Conservation (phyloP, 495 filamentous ascomycete species). For the Elaphomyces granulatus region DNA sequence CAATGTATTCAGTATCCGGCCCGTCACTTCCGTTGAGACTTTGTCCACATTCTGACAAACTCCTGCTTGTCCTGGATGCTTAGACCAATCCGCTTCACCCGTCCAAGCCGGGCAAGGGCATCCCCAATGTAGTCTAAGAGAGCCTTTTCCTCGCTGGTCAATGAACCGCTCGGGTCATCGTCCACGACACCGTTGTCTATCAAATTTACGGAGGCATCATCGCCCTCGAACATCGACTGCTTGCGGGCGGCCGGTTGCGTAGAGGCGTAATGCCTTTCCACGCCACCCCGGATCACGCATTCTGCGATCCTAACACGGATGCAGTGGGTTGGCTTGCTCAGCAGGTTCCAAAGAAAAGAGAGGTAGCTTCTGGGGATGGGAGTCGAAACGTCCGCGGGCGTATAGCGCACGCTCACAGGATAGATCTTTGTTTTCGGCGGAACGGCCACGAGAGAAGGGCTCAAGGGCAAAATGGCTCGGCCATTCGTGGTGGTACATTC, state of each 20-base stretch:
- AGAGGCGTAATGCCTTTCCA: slow-evolving; percentile 2
- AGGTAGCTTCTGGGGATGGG: slow-evolving; percentile 59
- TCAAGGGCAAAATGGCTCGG: slow-evolving; percentile 73
- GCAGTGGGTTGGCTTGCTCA: slow-evolving; percentile 74
- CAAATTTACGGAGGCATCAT: slow-evolving; percentile 15
- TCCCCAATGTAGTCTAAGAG: slow-evolving; percentile 67
- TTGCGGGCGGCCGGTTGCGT: slow-evolving; percentile 6
- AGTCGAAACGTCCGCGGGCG: slow-evolving; percentile 77
- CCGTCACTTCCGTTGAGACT: slow-evolving; percentile 22
- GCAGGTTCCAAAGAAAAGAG: slow-evolving; percentile 67
- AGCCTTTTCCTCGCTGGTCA: slow-evolving; percentile 42
- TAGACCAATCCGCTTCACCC: slow-evolving; percentile 82
- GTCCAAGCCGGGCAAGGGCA: slow-evolving; percentile 70
- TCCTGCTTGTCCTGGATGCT: slow-evolving; percentile 67
- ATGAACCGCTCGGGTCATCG: slow-evolving; percentile 18
- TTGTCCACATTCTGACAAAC: slow-evolving; percentile 53
- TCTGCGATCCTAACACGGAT: slow-evolving; percentile 84
- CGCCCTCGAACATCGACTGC: slow-evolving; percentile 5
- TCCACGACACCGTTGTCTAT: slow-evolving; percentile 11
- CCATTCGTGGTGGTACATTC: slow-evolving; percentile 93
- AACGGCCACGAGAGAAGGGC: slow-evolving; percentile 51
- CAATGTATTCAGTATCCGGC: too few species aligned
- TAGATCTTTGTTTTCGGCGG: slow-evolving; percentile 59
- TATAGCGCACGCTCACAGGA: slow-evolving; percentile 78
- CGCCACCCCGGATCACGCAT: slow-evolving; percentile 35